These are phyloP conservation scores for Blepharisma japonicum DNA, from an alignment of 73 alveolate species.

Conservation along the genomic window DNA sequence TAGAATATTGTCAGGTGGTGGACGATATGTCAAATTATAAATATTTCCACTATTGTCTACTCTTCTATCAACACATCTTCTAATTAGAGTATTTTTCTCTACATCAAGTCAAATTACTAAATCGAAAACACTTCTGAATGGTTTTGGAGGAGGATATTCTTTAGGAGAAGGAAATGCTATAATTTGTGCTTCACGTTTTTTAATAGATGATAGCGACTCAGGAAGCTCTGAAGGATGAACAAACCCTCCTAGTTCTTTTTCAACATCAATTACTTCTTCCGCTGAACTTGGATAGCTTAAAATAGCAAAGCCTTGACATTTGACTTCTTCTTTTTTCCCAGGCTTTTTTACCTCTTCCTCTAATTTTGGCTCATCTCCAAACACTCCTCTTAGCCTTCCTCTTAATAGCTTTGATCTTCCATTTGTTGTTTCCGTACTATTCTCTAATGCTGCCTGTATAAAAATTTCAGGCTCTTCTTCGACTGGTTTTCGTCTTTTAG, in stretches of 20 bases:
- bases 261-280: constrained; percentile 3
- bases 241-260: constrained; percentile 12
- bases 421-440: neutral
- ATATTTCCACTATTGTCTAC: constrained; percentile 16
- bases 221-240: constrained; percentile 23
- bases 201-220: neutral
- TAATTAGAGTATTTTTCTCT: neutral
- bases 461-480: constrained; percentile 29
- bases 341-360: constrained; percentile 9
- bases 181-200: neutral
- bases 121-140: neutral
- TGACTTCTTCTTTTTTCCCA: constrained; percentile 11
- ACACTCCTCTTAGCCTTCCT: neutral
- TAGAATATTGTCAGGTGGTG: constrained; percentile 25
- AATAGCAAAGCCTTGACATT: constrained; percentile 6
- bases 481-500: constrained; percentile 18
- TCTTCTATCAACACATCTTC: constrained; percentile 21
- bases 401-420: neutral
- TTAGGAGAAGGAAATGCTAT: neutral
- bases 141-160: neutral
- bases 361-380: neutral
- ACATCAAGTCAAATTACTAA: neutral
- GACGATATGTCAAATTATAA: neutral
- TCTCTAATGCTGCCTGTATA: neutral
- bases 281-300: neutral